Evolutionary conservation across 2,329 filamentous ascomycete species (phyloP), one percentile per base, ranked within the genome.

Genomic region (Rhynchosporium graminicola): DNA sequence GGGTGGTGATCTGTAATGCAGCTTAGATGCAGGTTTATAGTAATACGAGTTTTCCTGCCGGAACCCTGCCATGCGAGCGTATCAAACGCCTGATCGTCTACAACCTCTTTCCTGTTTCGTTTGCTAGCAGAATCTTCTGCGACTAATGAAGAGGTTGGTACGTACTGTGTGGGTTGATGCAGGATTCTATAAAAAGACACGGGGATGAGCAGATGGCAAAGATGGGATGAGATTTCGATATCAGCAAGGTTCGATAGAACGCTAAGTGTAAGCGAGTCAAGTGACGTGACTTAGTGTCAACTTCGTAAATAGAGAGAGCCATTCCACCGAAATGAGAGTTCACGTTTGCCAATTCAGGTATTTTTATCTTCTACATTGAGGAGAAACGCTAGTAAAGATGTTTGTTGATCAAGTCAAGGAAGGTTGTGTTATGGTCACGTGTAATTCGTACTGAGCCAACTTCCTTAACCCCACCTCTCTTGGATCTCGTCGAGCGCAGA

Each of bases 1-100:
- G 51, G 38, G 9, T 42, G 51, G 38, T 54, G 50, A 40, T 52
- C 50, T 52, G 50, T 52, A 38, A 31, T 52, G 51, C 36, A 54
- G 51, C 51, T 38, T 28, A 33, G 33, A 42, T 54, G 51, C 36
- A 42, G n/a, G 36, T 28, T 26, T 42, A 20, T 54, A 20, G 51
- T 33, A 54, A 54, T 54, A 54, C 51, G 51, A 54, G 51, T 26
- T n/a, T 20, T 54, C 20, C 20, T 28, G 20, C 20, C 20, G 51
- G 51, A 42, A n/a, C 36, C 20, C 50, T 20, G 51, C 33, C 40
- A 8, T 40, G 20, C 51, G 20, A 54, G 13, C 51, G 33, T n/a
- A 33, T 46, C 45, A 55, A 26, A 12, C 9, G 29, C 26, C 45
- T 33, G 58, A 13, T 51, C 12, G 6, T 20, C 47, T 31, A 26